phyloP scores from a whole-genome alignment of 257 asterid genomes.

The Nicotiana tabacum region DNA sequence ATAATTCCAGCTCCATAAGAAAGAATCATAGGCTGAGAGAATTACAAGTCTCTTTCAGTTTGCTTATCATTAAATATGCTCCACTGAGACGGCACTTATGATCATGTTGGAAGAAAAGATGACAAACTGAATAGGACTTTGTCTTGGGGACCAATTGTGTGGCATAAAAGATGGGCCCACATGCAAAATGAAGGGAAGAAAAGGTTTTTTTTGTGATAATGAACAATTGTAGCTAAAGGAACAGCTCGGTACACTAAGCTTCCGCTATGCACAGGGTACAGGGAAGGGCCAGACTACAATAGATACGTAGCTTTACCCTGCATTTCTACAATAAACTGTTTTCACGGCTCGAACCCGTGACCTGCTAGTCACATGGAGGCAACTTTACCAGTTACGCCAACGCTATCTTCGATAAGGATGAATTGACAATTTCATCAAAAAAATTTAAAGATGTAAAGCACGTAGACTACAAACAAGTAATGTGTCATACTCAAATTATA shows the following conservation, averaged over 20 bases:
- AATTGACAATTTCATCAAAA: not conserved
- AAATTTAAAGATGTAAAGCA: not conserved
- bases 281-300: too few relatives aligned
- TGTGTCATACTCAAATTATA: not conserved
- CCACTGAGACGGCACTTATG: constrained; percentile 55
- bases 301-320: too few relatives aligned
- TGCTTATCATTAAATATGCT: constrained; percentile 44
- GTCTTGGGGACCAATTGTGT: constrained; percentile 31
- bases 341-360: too few relatives aligned
- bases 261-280: too few relatives aligned
- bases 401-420: not conserved
- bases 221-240: not conserved
- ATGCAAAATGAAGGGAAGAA: constrained; percentile 33
- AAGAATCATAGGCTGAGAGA: constrained; percentile 11
- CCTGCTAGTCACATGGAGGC: too few relatives aligned
- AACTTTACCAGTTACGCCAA: too few relatives aligned
- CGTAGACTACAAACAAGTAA: not conserved
- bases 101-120: constrained; percentile 40
- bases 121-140: constrained; percentile 33
- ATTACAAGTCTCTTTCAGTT: constrained; percentile 35
- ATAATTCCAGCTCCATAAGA: constrained; percentile 27
- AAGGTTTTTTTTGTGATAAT: constrained; percentile 3
- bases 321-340: too few relatives aligned
- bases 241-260: too few relatives aligned
- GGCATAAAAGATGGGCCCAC: constrained; percentile 34